Conservation (phyloP, 805 yeast genomes). For the Saccharomycopsis capsularis region DNA sequence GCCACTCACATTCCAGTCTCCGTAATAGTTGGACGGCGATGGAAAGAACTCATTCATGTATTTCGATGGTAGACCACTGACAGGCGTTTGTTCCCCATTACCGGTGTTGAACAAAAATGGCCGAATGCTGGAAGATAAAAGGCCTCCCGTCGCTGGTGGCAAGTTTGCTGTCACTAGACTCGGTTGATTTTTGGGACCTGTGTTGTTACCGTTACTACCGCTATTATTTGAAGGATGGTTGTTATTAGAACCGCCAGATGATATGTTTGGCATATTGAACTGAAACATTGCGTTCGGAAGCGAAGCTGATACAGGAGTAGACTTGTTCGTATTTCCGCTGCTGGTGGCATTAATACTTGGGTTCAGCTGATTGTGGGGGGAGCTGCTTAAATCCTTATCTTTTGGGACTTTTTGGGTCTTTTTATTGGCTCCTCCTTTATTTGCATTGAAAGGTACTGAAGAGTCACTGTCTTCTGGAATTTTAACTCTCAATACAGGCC, state of each 20-base stretch:
- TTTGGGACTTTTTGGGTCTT: neutral
- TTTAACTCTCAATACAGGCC: slow-evolving; percentile 59
- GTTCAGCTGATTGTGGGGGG: neutral
- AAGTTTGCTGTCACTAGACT: slow-evolving; percentile 11
- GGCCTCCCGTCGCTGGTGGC: slow-evolving; percentile 21
- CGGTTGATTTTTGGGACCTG: slow-evolving; percentile 6
- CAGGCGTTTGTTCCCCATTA: slow-evolving; percentile 60
- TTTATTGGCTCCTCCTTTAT: neutral
- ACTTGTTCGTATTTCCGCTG: slow-evolving; percentile 19
- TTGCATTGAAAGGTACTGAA: neutral
- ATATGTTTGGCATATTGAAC: slow-evolving; percentile 27
- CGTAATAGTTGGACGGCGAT: slow-evolving; percentile 70
- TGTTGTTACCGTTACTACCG: slow-evolving; percentile 21
- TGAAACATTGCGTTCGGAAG: slow-evolving; percentile 25
- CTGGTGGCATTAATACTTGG: neutral
- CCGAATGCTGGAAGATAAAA: slow-evolving; percentile 19
- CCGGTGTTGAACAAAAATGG: slow-evolving; percentile 22
- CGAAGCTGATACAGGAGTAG: slow-evolving; percentile 30
- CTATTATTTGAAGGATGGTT: slow-evolving; percentile 22
- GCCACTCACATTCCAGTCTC: slow-evolving; percentile 19
- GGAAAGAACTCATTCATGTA: slow-evolving; percentile 47
- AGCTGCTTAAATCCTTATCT: neutral
- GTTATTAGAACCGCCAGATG: slow-evolving; percentile 21
- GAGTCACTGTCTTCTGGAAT: slow-evolving; percentile 44
- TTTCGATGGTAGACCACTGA: slow-evolving; percentile 54